These are phyloP conservation scores for Meira nashicola DNA, from an alignment of 1,284 basidiomycete genomes.

Conservation along the genomic window DNA sequence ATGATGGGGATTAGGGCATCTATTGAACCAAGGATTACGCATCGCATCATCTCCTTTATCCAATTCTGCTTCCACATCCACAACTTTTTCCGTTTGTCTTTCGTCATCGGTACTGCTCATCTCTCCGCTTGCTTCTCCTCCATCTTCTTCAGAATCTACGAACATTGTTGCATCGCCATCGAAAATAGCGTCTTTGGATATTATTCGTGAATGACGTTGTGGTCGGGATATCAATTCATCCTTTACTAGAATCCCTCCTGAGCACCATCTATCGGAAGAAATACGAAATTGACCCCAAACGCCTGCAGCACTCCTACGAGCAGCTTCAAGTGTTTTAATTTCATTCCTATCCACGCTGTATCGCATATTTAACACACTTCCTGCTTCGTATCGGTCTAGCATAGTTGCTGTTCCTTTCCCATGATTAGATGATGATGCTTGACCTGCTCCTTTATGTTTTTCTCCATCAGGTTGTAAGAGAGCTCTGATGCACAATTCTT, in stretches of 20 bases:
- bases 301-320: constrained; percentile 36
- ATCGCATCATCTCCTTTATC: constrained; percentile 38
- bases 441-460: constrained; percentile 14
- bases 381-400: constrained; percentile 44
- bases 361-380: constrained; percentile 29
- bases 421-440: too few species aligned
- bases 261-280: neutral
- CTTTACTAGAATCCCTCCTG: neutral
- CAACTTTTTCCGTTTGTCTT: neutral
- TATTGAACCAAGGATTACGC: constrained; percentile 36
- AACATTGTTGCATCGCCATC: neutral
- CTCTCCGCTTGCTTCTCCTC: constrained; percentile 2
- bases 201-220: neutral
- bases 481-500: constrained; percentile 39
- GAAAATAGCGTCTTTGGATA: neutral
- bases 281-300: constrained; percentile 30
- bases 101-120: neutral
- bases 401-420: constrained; percentile 10
- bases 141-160: neutral
- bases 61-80: constrained; percentile 12
- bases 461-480: constrained; percentile 27
- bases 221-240: neutral
- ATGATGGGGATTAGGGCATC: constrained; percentile 33
- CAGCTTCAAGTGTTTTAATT: constrained; percentile 35
- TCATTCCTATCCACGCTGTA: constrained; percentile 24